phyloP scores from a whole-genome alignment of 2,329 filamentous ascomycete genomes.

The Furcasterigmium sp. region DNA sequence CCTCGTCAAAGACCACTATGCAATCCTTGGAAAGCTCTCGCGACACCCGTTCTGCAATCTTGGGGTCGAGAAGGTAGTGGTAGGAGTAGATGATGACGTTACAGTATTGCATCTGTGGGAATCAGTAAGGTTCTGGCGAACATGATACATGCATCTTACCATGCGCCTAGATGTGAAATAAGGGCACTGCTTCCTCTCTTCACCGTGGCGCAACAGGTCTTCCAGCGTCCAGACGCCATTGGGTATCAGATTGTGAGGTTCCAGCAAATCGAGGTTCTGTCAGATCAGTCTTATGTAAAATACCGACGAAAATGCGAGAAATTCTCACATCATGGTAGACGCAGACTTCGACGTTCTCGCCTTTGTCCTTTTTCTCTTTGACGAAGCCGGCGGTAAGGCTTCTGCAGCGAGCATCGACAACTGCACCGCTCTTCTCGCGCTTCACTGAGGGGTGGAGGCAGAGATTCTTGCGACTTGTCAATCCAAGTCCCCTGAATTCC shows the following conservation, averaged over 20 bases:
- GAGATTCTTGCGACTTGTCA: conserved; percentile 95
- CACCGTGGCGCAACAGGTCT: conserved; percentile 80
- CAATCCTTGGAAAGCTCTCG: conserved; percentile 96
- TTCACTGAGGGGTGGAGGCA: conserved; percentile 96
- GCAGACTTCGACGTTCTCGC: conserved; percentile 90
- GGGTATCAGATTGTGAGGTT: conserved; percentile 90
- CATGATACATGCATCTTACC: conserved; percentile 44
- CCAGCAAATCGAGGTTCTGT: conserved; percentile 86
- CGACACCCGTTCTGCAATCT: conserved; percentile 93
- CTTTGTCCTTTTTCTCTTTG: conserved; percentile 93
- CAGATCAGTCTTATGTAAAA: conserved; percentile 10
- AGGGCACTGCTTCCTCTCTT: conserved; percentile 93
- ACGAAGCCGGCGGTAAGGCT: conserved; percentile 95
- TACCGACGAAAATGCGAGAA: too few relatives aligned
- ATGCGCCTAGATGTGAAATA: conserved; percentile 95
- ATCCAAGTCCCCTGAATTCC: conserved; percentile 84
- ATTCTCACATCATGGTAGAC: conserved; percentile 86
- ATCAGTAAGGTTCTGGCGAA: conserved; percentile 4
- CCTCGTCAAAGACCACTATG: conserved; percentile 97
- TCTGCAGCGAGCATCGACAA: conserved; percentile 94
- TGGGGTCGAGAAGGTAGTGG: conserved; percentile 94
- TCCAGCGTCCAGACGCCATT: conserved; percentile 96
- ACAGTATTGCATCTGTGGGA: conserved; percentile 83
- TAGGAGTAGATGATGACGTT: conserved; percentile 99
- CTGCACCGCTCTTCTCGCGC: conserved; percentile 86